Evolutionary conservation across 306 rosid species (phyloP).

Genomic region (Corylus americana): DNA sequence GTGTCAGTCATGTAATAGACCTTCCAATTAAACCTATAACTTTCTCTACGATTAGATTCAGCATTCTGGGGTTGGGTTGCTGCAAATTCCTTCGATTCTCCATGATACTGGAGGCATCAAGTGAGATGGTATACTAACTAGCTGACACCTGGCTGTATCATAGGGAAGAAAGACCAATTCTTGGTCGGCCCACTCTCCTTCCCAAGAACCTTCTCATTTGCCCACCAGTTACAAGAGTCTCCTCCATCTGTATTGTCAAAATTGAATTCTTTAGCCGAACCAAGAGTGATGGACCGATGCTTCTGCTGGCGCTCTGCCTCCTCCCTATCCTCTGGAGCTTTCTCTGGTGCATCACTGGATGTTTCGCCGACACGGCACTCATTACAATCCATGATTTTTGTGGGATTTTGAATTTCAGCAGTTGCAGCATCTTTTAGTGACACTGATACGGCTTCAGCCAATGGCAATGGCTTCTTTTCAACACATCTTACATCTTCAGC

Average conservation of each 20-base stretch:
- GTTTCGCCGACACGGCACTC: constrained; percentile 41
- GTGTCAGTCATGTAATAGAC: constrained; percentile 28
- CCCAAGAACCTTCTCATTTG: constrained; percentile 69
- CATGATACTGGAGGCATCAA: constrained; percentile 26
- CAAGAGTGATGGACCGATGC: constrained; percentile 57
- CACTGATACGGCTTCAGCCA: constrained; percentile 42
- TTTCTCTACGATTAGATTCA: constrained; percentile 33
- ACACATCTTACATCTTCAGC: constrained; percentile 37
- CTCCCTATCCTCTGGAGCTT: constrained; percentile 34
- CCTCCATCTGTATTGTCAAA: constrained; percentile 78
- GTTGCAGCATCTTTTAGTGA: constrained; percentile 21
- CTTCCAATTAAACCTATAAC: constrained; percentile 26
- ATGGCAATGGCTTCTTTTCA: constrained; percentile 35
- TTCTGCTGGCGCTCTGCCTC: constrained; percentile 44
- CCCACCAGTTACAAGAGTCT: constrained; percentile 85
- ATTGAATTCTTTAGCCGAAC: constrained; percentile 80
- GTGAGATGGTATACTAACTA: constrained; percentile 32
- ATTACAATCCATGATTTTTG: not conserved
- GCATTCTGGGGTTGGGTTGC: constrained; percentile 23
- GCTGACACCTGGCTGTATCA: constrained; percentile 63
- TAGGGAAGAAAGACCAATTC: constrained; percentile 86
- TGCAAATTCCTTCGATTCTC: constrained; percentile 19
- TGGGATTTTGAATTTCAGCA: constrained; percentile 3
- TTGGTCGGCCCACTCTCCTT: constrained; percentile 48
- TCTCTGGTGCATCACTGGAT: constrained; percentile 33